Evolutionary conservation across 2,329 filamentous ascomycete species (phyloP), one percentile per base, ranked within the genome.

Genomic region (Cytospora piceae): DNA sequence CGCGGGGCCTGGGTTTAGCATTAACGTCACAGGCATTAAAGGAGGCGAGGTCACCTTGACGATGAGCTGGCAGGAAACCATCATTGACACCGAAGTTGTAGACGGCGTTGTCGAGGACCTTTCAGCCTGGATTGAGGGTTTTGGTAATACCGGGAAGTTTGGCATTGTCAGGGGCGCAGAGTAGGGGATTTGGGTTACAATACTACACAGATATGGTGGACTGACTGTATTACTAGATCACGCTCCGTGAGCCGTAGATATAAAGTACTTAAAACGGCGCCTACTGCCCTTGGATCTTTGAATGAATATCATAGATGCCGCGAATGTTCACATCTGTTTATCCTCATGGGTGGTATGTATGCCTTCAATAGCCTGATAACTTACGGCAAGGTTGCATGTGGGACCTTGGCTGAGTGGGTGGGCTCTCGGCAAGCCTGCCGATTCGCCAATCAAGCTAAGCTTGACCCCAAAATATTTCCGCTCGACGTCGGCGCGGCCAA

Each of bases 11-110:
- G 78, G 81, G 0, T 69, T 87, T 3, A 73, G 71, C 1, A 66
- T 86, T 29, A 85, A 80, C 65, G 77, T 83, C 2, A 79, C 78
- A 8, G 83, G 82, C n/a, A 78, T 83, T 2, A 72, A 72, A 0
- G 77, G 74, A 0, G 78, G 78, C 0, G 72, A 72, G 0, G 67
- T 87, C 55, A 77, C 73, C 1, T 67, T 83, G n/a, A 75, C 76
- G 0, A 54, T 85, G 12, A 80, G 77, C 5, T 86, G 83, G 82
- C 81, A 84, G 71, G 77, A 83, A 17, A 77, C 75, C 0, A 73
- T 80, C 7, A 72, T 85, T 1, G 75, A 79, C 1, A 73, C 74
- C 0, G 71, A 71, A 27, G 8, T 84, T 15, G 72, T 80, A 58
- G 73, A 79, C 0, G 72, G 68, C 0, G 39, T 86, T 24, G 73